These are phyloP conservation scores for Plasmodium malariae DNA, from an alignment of 169 alveolate genomes.

Conservation along the genomic window DNA sequence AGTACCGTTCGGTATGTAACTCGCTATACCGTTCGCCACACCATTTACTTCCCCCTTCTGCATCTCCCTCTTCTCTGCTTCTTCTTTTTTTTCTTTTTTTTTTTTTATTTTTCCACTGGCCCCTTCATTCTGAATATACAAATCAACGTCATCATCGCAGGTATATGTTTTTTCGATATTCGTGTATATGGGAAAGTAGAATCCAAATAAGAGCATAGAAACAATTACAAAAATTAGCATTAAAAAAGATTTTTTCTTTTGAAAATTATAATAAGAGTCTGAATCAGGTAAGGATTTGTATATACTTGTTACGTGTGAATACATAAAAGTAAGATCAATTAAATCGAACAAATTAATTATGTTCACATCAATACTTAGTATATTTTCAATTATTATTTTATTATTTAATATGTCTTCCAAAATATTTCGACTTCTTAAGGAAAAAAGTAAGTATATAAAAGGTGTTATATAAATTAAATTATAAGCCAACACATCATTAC, in stretches of 20 bases:
- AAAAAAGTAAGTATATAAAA: constrained; percentile 52
- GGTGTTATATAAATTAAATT: constrained; percentile 62
- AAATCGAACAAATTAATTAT: constrained; percentile 67
- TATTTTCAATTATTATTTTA: constrained; percentile 47
- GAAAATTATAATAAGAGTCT: constrained; percentile 4
- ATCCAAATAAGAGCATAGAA: constrained; percentile 30
- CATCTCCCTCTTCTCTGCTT: background rate
- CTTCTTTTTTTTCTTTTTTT: background rate
- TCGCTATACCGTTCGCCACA: too few species aligned
- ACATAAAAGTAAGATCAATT: constrained; percentile 53
- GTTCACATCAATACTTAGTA: constrained; percentile 54
- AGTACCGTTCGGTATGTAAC: too few species aligned
- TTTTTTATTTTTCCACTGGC: background rate
- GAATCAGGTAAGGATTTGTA: constrained; percentile 22
- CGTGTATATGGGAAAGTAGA: constrained; percentile 68
- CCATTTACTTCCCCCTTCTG: background rate
- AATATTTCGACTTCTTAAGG: constrained; percentile 65
- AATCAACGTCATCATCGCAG: background rate
- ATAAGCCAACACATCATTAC: constrained; percentile 46
- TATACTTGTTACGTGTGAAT: constrained; percentile 45
- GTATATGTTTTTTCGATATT: constrained; percentile 51
- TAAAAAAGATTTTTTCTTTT: constrained; percentile 6
- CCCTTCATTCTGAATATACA: background rate
- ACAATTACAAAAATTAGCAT: constrained; percentile 32
- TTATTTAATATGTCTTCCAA: constrained; percentile 55